phyloP scores from a whole-genome alignment of 768 basidiomycete species.

The Tylopilus sp. region DNA sequence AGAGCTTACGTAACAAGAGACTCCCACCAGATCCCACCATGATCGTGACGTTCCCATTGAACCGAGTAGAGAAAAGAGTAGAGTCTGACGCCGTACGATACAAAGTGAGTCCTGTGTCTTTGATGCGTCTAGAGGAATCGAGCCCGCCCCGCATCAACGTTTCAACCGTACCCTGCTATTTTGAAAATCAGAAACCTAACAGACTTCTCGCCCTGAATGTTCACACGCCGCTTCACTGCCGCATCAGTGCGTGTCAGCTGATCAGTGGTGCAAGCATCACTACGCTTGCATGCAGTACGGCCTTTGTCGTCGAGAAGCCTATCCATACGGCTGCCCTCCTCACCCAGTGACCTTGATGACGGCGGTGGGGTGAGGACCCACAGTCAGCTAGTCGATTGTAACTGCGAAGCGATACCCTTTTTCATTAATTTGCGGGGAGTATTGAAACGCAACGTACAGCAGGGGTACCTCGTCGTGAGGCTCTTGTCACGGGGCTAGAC shows the following conservation, averaged over 20 bases:
- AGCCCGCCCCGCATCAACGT: slow-evolving; percentile 11
- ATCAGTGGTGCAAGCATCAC: neutral
- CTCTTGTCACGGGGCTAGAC: slow-evolving; percentile 33
- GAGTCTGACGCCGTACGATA: neutral
- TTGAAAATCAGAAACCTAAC: slow-evolving; percentile 33
- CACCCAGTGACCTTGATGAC: neutral
- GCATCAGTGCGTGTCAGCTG: neutral
- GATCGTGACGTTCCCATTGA: neutral
- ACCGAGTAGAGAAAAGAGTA: neutral
- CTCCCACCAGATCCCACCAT: too few species aligned
- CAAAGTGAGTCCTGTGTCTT: slow-evolving; percentile 19
- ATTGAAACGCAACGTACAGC: slow-evolving; percentile 18
- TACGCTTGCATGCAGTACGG: neutral
- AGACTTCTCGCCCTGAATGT: slow-evolving; percentile 29
- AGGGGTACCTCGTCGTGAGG: slow-evolving; percentile 25
- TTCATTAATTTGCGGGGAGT: slow-evolving; percentile 28
- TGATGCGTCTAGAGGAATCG: slow-evolving; percentile 18
- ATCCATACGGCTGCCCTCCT: neutral
- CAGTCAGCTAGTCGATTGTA: slow-evolving; percentile 17
- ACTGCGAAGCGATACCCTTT: slow-evolving; percentile 6
- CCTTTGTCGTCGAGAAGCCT: neutral
- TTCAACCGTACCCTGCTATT: slow-evolving; percentile 5
- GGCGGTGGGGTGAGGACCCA: neutral
- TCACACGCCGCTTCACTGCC: slow-evolving; percentile 11
- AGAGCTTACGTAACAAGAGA: slow-evolving; percentile 25